Base-by-base conservation (phyloP, 176 grass and related monocot genomes). In the Carex pumila region DNA sequence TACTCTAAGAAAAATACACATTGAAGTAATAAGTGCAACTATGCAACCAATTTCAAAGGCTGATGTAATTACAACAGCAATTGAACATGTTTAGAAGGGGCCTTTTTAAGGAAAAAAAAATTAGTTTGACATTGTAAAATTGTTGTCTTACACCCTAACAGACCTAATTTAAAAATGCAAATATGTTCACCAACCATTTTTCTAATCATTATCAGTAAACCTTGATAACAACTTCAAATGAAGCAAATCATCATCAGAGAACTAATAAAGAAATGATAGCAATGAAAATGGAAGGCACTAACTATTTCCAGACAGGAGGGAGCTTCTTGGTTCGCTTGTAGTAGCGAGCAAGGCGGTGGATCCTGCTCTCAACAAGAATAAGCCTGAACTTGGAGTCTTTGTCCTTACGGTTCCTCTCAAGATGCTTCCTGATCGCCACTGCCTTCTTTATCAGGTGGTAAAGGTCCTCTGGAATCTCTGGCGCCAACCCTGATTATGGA, bases 281-380 rank as follows among this genome's bases (percentile, higher is more conserved):
- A 25, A 70, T 56, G 37, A 78, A 69, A 47, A 13, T 25, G 3
- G 25, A 81, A 9, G 0, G 25, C 7, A 91, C 94, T 97, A 86
- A 97, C 91, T 97, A 97, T 81, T 97, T 97, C 94, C 94, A 97
- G 80, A 90, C 91, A 2, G 94, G 91, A 0, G 94, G 94, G 47
- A 97, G 94, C 88, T 97, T 97, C 88, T 97, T 97, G 84, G 94
- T 97, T 79, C 94, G 88, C 94, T 97, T 97, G 89, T 97, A 97
- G 89, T 97, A 97, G 82, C 94, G 94, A 22, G 94, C 94, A 9
- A 97, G 89, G 72, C 94, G 94, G 71, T 97, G 94, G 54, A 97
- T 97, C 87, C 94, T 93, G 88, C 91, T 93, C 89, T 97, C 94
- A 67, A 97, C 94, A 83, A 97, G 91, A 78, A 97, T 97, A 22